Evolutionary conservation across 768 basidiomycete genomes (phyloP), one percentile per base, ranked within the genome.

Genomic region (Roridomyces roridus): DNA sequence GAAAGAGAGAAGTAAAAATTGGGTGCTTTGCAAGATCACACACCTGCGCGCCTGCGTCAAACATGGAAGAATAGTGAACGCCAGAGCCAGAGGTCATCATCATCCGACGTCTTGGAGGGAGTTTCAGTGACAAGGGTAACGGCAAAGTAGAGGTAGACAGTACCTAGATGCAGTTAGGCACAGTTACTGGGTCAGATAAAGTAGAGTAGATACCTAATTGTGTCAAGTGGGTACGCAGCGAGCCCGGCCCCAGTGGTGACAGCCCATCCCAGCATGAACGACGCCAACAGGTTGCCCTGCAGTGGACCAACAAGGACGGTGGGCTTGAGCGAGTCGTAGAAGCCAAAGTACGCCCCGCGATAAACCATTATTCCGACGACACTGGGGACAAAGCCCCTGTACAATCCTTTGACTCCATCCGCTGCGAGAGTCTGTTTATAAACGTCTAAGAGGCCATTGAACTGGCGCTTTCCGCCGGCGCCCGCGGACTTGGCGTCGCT

Each of bases 281-380:
- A 92, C 34, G 90, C 92, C 25, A 89, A 68, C 85, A 92, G 91
- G 53, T 85, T 88, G 46, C 89, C 90, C 73, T 93, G 77, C 55
- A 94, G 80, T 57, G 86, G 74, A 68, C 91, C 91, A 51, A 88
- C 84, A 62, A 94, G 87, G 65, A 92, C 85, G 58, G 91, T 89
- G 40, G 91, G 92, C 76, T 93, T 88, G 57, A 88, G 76, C 23
- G 84, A 86, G 68, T 88, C 86, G 65, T 87, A 91, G 67, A 88
- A 79, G 80, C 89, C 90, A 70, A 91, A 91, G 77, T 88, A 91
- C 67, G 90, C 84, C 78, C 91, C 91, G 74, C 91, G 86, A 82
- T 92, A 92, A 69, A 92, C 87, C 69, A 92, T 83, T 77, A 94
- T 93, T 70, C 91, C 91, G 55, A 88, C 89, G 51, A 94, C 89